Percentiles rank a stretch among this genome's conserved stretches.
Conservation (phyloP, 805 yeast species). For the Blastobotrys attinorum region DNA sequence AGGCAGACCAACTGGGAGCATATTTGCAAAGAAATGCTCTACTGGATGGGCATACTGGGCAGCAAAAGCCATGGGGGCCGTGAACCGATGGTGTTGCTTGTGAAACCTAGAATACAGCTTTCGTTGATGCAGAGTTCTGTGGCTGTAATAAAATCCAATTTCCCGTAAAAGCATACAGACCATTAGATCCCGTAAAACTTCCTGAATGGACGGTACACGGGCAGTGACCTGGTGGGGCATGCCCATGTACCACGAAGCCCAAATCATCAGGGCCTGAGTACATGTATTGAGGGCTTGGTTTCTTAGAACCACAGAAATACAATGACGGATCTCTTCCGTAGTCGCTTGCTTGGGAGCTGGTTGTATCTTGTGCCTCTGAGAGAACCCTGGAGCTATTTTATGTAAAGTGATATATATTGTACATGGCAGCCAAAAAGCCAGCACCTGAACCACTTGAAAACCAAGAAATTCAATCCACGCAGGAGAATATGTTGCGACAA, state of each 20-base stretch:
- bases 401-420: conserved; percentile 5
- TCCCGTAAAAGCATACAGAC: conserved; percentile 10
- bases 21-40: conserved; percentile 13
- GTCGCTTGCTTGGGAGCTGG: conserved; percentile 9
- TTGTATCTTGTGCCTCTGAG: conserved; percentile 14
- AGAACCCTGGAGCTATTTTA: conserved; percentile 7
- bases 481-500: not conserved
- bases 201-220: not conserved
- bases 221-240: not conserved
- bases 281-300: conserved; percentile 8
- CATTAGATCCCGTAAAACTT: conserved; percentile 5
- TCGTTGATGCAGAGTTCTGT: conserved; percentile 7
- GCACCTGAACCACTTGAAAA: conserved; percentile 5
- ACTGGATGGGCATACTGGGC: conserved; percentile 11
- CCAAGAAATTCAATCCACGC: conserved; percentile 1
- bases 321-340: conserved; percentile 8
- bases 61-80: conserved; percentile 11
- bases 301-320: conserved; percentile 7
- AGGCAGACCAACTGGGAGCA: conserved; percentile 17
- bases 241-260: not conserved
- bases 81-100: conserved; percentile 11
- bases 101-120: conserved; percentile 7
- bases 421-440: conserved; percentile 13
- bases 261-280: conserved; percentile 3
- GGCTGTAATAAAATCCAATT: conserved; percentile 7